A percentile compares a stretch with the other conserved stretches of the same genome.
phyloP scores from a whole-genome alignment of 2,329 filamentous ascomycete genomes.

The Lasiodiplodia sp. region DNA sequence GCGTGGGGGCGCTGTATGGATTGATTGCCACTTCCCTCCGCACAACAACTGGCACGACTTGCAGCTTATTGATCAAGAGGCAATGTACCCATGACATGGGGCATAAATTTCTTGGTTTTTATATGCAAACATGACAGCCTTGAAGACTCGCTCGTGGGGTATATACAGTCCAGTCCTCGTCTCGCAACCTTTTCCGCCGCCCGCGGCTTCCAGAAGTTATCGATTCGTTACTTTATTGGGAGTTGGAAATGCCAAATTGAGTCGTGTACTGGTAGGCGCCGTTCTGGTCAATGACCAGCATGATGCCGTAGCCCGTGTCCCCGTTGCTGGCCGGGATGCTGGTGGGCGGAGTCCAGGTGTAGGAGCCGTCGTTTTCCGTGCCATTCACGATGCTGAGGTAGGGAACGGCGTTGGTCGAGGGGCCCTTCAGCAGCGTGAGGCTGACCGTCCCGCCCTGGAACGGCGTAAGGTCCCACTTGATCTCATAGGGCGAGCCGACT shows the following conservation, averaged over 20 bases:
- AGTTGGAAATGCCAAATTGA: constrained; percentile 67
- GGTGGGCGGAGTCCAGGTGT: constrained; percentile 61
- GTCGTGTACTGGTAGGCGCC: constrained; percentile 68
- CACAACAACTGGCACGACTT: not conserved
- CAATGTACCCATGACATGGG: not conserved
- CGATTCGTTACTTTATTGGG: constrained; percentile 22
- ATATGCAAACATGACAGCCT: not conserved
- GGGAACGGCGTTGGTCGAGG: constrained; percentile 61
- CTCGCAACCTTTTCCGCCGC: not conserved
- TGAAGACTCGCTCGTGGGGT: not conserved
- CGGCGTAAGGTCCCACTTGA: constrained; percentile 63
- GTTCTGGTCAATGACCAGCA: constrained; percentile 65
- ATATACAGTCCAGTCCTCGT: not conserved
- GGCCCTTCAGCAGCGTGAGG: constrained; percentile 66
- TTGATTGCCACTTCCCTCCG: too few species aligned
- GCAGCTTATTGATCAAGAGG: not conserved
- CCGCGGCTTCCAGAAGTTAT: constrained; percentile 4
- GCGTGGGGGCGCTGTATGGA: too few species aligned
- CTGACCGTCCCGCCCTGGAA: constrained; percentile 55
- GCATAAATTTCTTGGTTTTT: constrained; percentile 1
- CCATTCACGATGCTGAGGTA: constrained; percentile 56
- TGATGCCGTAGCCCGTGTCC: constrained; percentile 64
- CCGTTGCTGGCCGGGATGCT: constrained; percentile 53
- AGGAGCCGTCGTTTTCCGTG: constrained; percentile 64
- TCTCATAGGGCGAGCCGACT: constrained; percentile 62